Percentiles rank a stretch among this genome's conserved stretches.
Evolutionary conservation across 2,329 filamentous ascomycete genomes (phyloP).

Genomic region (Knufia petricola): DNA sequence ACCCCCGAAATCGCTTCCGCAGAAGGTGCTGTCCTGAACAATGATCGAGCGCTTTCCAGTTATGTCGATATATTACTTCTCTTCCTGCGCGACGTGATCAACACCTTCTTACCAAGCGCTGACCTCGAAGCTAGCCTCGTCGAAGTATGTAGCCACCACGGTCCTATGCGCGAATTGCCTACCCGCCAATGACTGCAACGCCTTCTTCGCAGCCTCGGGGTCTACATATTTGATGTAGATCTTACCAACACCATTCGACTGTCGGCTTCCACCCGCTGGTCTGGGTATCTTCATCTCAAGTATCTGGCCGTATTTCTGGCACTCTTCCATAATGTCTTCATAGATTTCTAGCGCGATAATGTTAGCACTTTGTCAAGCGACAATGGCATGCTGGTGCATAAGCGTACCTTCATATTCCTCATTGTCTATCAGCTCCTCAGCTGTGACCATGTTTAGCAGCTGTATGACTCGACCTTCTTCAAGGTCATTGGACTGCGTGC

Average conservation of each 20-base stretch:
- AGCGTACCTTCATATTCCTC: constrained; percentile 85
- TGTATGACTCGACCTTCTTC: constrained; percentile 80
- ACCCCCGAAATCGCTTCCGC: background rate
- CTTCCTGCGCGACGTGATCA: background rate
- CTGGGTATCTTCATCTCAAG: constrained; percentile 87
- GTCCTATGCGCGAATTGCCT: constrained; percentile 94
- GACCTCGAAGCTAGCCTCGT: constrained; percentile 95
- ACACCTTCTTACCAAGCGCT: constrained; percentile 60
- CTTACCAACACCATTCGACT: constrained; percentile 86
- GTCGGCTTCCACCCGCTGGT: constrained; percentile 70
- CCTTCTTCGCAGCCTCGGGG: constrained; percentile 68
- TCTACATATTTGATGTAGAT: constrained; percentile 92
- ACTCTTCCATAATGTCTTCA: constrained; percentile 89
- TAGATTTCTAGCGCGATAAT: constrained; percentile 63
- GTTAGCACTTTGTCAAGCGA: constrained; percentile 31
- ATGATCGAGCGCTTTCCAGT: background rate
- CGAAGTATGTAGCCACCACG: constrained; percentile 92
- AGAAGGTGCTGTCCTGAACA: background rate
- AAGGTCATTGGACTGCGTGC: constrained; percentile 68
- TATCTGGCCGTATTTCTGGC: constrained; percentile 77
- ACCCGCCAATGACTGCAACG: constrained; percentile 79
- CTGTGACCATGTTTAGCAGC: constrained; percentile 95
- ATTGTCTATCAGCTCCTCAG: constrained; percentile 84
- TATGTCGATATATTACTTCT: too few species aligned
- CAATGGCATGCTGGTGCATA: background rate